Base-by-base conservation (phyloP, 1,284 basidiomycete species). In the Termitomyces sp. region DNA sequence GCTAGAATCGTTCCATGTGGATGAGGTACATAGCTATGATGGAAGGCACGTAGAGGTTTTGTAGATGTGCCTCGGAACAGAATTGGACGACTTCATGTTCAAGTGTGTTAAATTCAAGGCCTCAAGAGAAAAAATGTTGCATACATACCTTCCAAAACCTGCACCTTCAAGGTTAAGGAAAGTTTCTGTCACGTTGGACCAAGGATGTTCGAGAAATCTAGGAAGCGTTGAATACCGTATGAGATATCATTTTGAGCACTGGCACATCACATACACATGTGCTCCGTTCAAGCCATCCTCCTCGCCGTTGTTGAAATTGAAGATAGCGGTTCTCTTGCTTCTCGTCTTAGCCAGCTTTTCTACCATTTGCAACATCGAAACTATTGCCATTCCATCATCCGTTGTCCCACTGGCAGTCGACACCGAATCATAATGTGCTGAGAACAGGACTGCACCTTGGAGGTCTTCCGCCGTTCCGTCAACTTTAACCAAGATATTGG, bases 161-260 rank as follows among this genome's bases (percentile, higher is more conserved):
- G 88, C 87, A 4, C 89, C 89, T 67, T 91, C 89, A 11, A 91
- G 75, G 59, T 91, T 91, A 41, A 91, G 70, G 67, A 91, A 91
- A 0, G 76, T 76, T 24, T 79, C 72, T 0, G 79, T 77, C 19
- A 85, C 66, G 28, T 79, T 78, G 1, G 81, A 78, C 88, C 87
- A 91, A 0, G 86, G 82, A 56, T 91, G 88, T 54, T 81, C 72
- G 44, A 88, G 62, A 61, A 86, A 88, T 14, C 83, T 86, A 57
- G 19, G 18, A 10, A 51, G 16, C 7, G 26, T 35, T 39, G n/a
- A 34, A 38, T 3, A 49, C 43, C 14, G 38, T 11, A 44, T 24
- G 1, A 33, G 26, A 34, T n/a, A 31, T 31, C 13, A n/a, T 34
- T 3, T 43, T 8, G n/a, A 1, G 44, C 11, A 31, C 4, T 38